These are phyloP conservation scores for Kurtzmaniella fragi DNA, from an alignment of 805 yeast species.

Conservation along the genomic window DNA sequence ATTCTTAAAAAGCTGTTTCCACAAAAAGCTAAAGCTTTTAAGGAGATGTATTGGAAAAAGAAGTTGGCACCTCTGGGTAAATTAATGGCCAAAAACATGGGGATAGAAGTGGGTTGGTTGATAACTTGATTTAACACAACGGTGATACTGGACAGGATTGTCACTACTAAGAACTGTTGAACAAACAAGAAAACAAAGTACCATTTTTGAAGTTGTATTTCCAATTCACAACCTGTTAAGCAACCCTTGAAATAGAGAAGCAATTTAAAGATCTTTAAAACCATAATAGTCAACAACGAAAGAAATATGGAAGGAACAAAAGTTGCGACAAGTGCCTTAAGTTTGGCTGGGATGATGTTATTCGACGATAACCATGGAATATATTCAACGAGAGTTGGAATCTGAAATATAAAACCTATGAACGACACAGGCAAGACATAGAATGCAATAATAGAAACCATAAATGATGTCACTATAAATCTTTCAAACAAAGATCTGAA, in stretches of 20 bases:
- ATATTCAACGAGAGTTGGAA: conserved; percentile 57
- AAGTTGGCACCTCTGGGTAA: conserved; percentile 84
- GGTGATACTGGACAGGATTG: conserved; percentile 75
- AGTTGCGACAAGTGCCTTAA: conserved; percentile 52
- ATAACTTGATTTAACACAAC: conserved; percentile 57
- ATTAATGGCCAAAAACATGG: conserved; percentile 67
- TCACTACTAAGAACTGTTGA: conserved; percentile 79
- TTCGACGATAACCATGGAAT: conserved; percentile 60
- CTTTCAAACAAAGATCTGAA: conserved; percentile 33
- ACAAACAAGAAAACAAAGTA: conserved; percentile 73
- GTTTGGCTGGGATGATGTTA: conserved; percentile 46
- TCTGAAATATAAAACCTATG: conserved; percentile 70
- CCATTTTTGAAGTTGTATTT: conserved; percentile 72
- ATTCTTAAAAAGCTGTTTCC: conserved; percentile 68
- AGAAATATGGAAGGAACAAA: conserved; percentile 65
- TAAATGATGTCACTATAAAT: conserved; percentile 39
- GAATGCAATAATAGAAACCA: conserved; percentile 44
- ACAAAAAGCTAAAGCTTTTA: conserved; percentile 71
- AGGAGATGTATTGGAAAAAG: conserved; percentile 69
- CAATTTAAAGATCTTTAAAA: conserved; percentile 52
- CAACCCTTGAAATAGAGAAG: conserved; percentile 54
- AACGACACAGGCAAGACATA: conserved; percentile 86
- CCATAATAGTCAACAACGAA: conserved; percentile 57
- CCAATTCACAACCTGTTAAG: conserved; percentile 57
- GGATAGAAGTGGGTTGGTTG: conserved; percentile 68